phyloP scores from a whole-genome alignment of 2,329 filamentous ascomycete genomes.

The Neopestalotiopsis sp. region DNA sequence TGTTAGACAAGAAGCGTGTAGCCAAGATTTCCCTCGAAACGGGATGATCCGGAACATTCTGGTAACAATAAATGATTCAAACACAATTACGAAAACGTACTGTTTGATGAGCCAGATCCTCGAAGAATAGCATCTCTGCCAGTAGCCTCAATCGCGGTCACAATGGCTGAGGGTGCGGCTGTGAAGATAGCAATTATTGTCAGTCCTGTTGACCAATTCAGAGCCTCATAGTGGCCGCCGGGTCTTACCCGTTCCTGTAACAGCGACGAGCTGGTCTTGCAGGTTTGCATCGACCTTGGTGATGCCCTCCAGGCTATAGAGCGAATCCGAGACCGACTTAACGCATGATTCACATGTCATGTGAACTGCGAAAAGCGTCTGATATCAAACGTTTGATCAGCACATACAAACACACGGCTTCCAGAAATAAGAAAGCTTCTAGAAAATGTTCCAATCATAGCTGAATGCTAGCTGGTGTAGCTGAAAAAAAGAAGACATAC shows the following conservation, averaged over 20 bases:
- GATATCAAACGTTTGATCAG: constrained; percentile 35
- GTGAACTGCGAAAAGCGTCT: constrained; percentile 95
- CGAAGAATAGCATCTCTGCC: constrained; percentile 93
- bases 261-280: constrained; percentile 79
- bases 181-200: constrained; percentile 18
- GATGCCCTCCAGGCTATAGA: constrained; percentile 80
- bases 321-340: constrained; percentile 79
- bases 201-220: not conserved
- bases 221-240: constrained; percentile 14
- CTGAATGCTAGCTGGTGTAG: not conserved
- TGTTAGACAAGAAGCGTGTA: not conserved
- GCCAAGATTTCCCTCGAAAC: not conserved
- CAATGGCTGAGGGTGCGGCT: constrained; percentile 88
- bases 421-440: not conserved
- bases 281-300: constrained; percentile 82
- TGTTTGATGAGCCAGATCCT: constrained; percentile 84
- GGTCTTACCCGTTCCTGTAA: constrained; percentile 77
- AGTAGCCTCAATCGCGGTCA: constrained; percentile 84
- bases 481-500: constrained; percentile 31
- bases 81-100: constrained; percentile 55
- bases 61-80: not conserved
- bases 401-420: constrained; percentile 20
- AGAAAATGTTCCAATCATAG: not conserved
- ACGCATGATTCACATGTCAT: constrained; percentile 91
- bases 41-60: not conserved